Evolutionary conservation across 2,329 filamentous ascomycete genomes (phyloP), one percentile per base, ranked within the genome.

Genomic region (Biscogniauxia sp.): DNA sequence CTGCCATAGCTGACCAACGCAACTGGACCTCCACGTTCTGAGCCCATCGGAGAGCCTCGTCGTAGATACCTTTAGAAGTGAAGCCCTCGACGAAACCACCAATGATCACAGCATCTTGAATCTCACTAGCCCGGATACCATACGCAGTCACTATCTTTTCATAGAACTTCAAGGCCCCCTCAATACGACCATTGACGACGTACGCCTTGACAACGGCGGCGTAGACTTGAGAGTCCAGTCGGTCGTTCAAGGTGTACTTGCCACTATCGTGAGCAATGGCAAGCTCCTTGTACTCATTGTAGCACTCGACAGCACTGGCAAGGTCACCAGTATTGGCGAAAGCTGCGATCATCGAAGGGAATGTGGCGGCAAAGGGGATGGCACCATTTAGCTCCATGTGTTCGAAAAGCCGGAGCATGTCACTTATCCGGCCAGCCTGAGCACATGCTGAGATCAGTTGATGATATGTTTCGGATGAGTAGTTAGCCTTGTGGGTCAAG

Each of bases 261-360:
- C 93, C 93, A 49, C 84, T 86, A 74, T 97, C 91, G 73, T 95
- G 85, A 49, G 89, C 88, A 56, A 98, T 86, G n/a, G 94, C 93
- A 51, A 97, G 82, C 53, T 87, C 85, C 72, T 92, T 92, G 82
- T 98, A 98, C 76, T 97, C 92, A 66, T 96, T 94, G 78, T 97
- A 99, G 77, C 92, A 93, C 74, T 97, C 93, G 6, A 98, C 91
- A 20, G 93, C 95, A 68, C 91, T 96, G 69, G 88, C 83, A 52
- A 98, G 79, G 73, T 98, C 93, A 55, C 93, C 91, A 11, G 84
- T 85, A 51, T 85, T 84, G 62, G 92, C 92, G 72, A 97, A 98
- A 0, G 93, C 93, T n/a, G 90, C 88, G 74, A 99, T 97, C 91
- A 99, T 97, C 19, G 89, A 85, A 1, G 93, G 90, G 77, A 97